Percentiles rank a stretch among this genome's conserved stretches.
Evolutionary conservation across 441 rosid genomes (phyloP).

Genomic region (Pelargonium cotyledonis): DNA sequence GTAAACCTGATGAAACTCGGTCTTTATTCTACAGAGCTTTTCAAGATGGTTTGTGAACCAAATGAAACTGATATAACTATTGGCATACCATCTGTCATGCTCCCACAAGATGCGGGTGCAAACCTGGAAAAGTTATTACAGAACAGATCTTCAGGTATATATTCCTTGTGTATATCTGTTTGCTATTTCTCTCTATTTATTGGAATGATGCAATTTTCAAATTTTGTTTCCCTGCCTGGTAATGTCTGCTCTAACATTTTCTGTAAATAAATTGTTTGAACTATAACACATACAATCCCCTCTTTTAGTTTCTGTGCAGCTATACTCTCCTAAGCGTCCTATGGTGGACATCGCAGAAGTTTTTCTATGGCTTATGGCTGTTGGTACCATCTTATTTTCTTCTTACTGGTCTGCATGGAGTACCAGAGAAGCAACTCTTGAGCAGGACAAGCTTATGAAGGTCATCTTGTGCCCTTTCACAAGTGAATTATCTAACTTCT

Average conservation of each 20-base stretch:
- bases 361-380: slow-evolving; percentile 68
- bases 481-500: slow-evolving; percentile 6
- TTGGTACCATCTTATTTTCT: slow-evolving; percentile 52
- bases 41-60: slow-evolving; percentile 57
- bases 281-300: slow-evolving; percentile 10
- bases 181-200: slow-evolving; percentile 12
- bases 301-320: slow-evolving; percentile 47
- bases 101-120: slow-evolving; percentile 57
- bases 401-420: slow-evolving; percentile 66
- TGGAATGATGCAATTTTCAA: slow-evolving; percentile 5
- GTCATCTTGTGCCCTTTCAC: slow-evolving; percentile 24
- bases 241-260: not conserved
- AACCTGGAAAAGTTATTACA: slow-evolving; percentile 26
- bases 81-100: slow-evolving; percentile 50
- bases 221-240: not conserved
- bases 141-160: slow-evolving; percentile 25
- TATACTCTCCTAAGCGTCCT: slow-evolving; percentile 58
- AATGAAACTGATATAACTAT: slow-evolving; percentile 43
- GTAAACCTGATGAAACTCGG: not conserved
- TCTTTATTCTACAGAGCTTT: slow-evolving; percentile 37
- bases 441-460: slow-evolving; percentile 55
- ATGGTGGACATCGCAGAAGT: slow-evolving; percentile 61
- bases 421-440: slow-evolving; percentile 51
- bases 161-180: slow-evolving; percentile 15
- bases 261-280: not conserved